Evolutionary conservation across 768 basidiomycete genomes (phyloP), one percentile per base, ranked within the genome.

Genomic region (Boletus pseudo-olivaceus): DNA sequence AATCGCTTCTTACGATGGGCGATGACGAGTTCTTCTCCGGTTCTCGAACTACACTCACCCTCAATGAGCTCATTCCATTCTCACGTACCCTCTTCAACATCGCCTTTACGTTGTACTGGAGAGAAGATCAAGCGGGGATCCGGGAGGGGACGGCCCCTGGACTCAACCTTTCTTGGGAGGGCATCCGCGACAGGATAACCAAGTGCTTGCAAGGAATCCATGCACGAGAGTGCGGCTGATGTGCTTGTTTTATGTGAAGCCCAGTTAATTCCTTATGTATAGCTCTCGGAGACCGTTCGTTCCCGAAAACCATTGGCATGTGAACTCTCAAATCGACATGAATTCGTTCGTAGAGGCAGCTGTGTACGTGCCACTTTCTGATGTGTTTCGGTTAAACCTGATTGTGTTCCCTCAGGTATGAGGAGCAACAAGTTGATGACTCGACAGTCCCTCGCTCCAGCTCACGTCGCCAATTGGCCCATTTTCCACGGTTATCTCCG

Each of bases 1-100:
- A 95, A 55, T 82, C 85, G 1, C 79, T 98, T 32, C 76, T 93
- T 32, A 93, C 93, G 0, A 90, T 98, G 80, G 91, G 91, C 1
- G 97, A 99, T 62, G 96, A 98, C 71, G 97, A 98, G 67, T 98
- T 98, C 74, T 97, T 97, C 67, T 82, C 84, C 2, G 56, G 53
- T 47, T 65, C 70, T n/a, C 74, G 85, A 19, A 96, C 94, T 57
- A 89, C 94, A 0, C 78, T 98, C 2, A 76, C 78, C 0, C 67
- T 95, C 8, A 92, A 96, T 62, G 97, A 98, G 59, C 78, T 98
- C 20, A 72, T 77, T 32, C 75, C 79, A 5, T 83, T 96, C 55
- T 88, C 87, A 15, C 79, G 82, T n/a, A 82, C 90, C 56, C 75
- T 96, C 57, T 69, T 96, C 51, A 89, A 95, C 63, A 79, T 95